Percentiles rank a stretch among this genome's conserved stretches.
phyloP scores from a whole-genome alignment of 805 yeast species.

The Saitoella complicata region DNA sequence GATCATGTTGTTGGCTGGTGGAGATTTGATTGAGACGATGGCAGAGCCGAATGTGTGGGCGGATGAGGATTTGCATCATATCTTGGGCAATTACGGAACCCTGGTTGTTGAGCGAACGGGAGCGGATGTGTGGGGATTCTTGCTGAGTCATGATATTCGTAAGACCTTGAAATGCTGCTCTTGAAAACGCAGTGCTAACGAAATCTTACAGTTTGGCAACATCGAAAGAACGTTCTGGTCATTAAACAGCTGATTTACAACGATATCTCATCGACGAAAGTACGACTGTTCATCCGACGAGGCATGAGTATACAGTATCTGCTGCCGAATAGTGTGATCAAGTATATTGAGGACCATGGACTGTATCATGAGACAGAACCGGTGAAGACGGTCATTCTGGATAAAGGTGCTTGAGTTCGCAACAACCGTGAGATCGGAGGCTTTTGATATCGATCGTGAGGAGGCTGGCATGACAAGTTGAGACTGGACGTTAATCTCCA shows the following conservation, averaged over 20 bases:
- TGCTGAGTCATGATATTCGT: constrained; percentile 72
- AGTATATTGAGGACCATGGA: constrained; percentile 86
- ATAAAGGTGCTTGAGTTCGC: neutral
- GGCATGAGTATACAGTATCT: constrained; percentile 95
- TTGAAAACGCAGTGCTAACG: too few species aligned
- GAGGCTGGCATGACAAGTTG: too few species aligned
- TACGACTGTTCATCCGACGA: constrained; percentile 76
- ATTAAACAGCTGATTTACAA: constrained; percentile 92
- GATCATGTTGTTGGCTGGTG: constrained; percentile 93
- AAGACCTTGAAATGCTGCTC: too few species aligned
- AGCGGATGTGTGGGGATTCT: constrained; percentile 80
- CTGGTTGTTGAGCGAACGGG: constrained; percentile 94
- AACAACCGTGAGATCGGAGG: neutral
- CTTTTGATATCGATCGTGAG: too few species aligned
- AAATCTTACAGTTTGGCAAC: too few species aligned
- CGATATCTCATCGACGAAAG: constrained; percentile 90
- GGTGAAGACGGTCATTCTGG: constrained; percentile 56
- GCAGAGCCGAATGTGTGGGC: constrained; percentile 99
- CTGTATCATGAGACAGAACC: constrained; percentile 85
- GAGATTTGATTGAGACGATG: constrained; percentile 94
- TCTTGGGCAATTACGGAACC: constrained; percentile 90
- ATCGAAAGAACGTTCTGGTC: constrained; percentile 61
- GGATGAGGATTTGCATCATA: constrained; percentile 85
- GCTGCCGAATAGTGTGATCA: constrained; percentile 81
- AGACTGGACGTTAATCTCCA: too few species aligned